Evolutionary conservation across 257 asterid genomes (phyloP), one percentile per base, ranked within the genome.

Genomic region (Rubia yunnanensis): DNA sequence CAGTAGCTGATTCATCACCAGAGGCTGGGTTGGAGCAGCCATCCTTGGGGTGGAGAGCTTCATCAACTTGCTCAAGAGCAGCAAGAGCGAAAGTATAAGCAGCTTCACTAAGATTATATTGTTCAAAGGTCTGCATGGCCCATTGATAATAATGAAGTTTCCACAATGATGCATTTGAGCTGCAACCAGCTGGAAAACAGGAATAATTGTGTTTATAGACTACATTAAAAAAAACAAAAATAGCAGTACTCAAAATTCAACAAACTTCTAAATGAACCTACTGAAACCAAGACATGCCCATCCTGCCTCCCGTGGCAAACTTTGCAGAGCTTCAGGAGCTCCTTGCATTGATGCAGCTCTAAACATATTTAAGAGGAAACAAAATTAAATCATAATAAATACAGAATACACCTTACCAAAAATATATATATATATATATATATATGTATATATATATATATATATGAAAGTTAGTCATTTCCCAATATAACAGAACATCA

Each of bases 71-170:
- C 84, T 92, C 99, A 78, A 92, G 94, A 52, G 97, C 95, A 74
- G 95, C 87, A 73, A 81, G 82, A 65, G 99, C 92, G 71, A 89
- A 90, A 70, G 85, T 91, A 75, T 88, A 79, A 62, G 99, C 97
- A 76, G 94, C 97, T 77, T 92, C 95, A 70, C 85, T 80, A 82
- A 86, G 67, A 78, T 78, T 86, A 80, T 84, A 78, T 70, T 81
- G 97, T 78, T 89, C 99, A 86, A 92, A 92, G 44, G 85, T 80
- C 86, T 86, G 99, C 99, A 92, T 92, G 74, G 83, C 94, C 97
- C 99, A 92, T 65, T 92, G 90, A 81, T 83, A 92, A 74, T 92
- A 92, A 27, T 82, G 95, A 73, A 92, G 87, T 79, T 89, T 92
- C 96, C 97, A 92, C 53, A 80, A 78, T 18, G 92, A 79, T 24